phyloP scores from a whole-genome alignment of 2,329 filamentous ascomycete genomes.

The Fusarium clavum region DNA sequence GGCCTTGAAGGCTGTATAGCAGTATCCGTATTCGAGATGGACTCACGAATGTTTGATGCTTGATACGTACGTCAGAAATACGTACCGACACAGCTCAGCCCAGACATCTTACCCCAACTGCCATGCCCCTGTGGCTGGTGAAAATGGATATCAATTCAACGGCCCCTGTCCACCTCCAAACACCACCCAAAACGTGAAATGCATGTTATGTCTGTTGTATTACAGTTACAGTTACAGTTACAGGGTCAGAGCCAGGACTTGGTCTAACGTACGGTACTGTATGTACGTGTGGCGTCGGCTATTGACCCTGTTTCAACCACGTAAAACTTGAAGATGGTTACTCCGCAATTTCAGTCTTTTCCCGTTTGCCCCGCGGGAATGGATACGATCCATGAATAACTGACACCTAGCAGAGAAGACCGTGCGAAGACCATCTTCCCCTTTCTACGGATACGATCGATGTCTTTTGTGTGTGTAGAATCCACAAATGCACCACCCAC shows the following conservation, averaged over 20 bases:
- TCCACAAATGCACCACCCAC: slow-evolving; percentile 15
- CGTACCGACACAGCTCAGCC: neutral
- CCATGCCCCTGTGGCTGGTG: neutral
- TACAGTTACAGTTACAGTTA: neutral
- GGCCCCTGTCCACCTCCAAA: slow-evolving; percentile 6
- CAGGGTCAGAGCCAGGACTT: neutral
- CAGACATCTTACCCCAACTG: neutral
- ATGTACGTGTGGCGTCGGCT: slow-evolving; percentile 43
- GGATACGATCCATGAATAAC: slow-evolving; percentile 6
- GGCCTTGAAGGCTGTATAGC: neutral
- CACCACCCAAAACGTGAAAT: slow-evolving; percentile 20
- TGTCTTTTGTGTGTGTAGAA: slow-evolving; percentile 7
- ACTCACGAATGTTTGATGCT: neutral
- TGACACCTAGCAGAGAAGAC: slow-evolving; percentile 23
- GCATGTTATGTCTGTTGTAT: neutral
- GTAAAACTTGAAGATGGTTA: slow-evolving; percentile 43
- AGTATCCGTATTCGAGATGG: neutral
- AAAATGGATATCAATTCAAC: neutral
- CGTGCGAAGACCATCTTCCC: slow-evolving; percentile 39
- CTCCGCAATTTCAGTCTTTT: slow-evolving; percentile 44
- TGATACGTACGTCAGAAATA: neutral
- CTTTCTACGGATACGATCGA: slow-evolving; percentile 5
- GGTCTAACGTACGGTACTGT: neutral
- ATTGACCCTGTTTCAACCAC: slow-evolving; percentile 42
- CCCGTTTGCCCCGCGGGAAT: slow-evolving; percentile 26